phyloP scores from a whole-genome alignment of 2,329 filamentous ascomycete species.

The Beauveria australis region DNA sequence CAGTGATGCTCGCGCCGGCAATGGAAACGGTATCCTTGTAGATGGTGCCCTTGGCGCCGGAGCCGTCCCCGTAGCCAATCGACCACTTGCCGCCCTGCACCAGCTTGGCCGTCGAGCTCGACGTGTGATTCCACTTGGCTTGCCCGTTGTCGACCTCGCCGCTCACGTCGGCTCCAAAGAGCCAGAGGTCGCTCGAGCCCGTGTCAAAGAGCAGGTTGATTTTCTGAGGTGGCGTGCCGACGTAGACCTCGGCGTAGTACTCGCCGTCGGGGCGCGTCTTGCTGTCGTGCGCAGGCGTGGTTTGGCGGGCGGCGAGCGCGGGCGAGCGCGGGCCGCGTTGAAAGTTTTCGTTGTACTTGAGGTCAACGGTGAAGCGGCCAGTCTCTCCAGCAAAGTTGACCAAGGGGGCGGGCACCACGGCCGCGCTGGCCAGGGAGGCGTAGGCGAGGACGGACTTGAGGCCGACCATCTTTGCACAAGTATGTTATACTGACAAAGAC shows the following conservation, averaged over 20 bases:
- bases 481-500: background rate
- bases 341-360: conserved; percentile 10
- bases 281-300: conserved; percentile 1
- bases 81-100: conserved; percentile 30
- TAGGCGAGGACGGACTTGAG: background rate
- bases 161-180: conserved; percentile 24
- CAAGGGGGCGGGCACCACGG: background rate
- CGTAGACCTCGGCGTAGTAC: conserved; percentile 3
- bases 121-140: conserved; percentile 27
- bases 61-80: conserved; percentile 36
- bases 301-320: background rate
- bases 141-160: conserved; percentile 24
- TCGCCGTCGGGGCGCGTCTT: conserved; percentile 2
- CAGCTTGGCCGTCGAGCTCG: conserved; percentile 30
- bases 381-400: background rate
- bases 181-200: conserved; percentile 33
- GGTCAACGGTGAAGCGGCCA: background rate
- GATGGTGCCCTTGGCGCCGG: conserved; percentile 34
- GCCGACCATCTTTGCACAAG: background rate
- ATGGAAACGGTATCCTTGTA: conserved; percentile 35
- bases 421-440: background rate
- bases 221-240: conserved; percentile 27
- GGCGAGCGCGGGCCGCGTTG: background rate
- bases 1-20: conserved; percentile 31
- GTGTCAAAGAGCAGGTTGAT: conserved; percentile 35